Conservation (phyloP, 1,139 yeast species). For the Scheffersomyces quercinus region DNA sequence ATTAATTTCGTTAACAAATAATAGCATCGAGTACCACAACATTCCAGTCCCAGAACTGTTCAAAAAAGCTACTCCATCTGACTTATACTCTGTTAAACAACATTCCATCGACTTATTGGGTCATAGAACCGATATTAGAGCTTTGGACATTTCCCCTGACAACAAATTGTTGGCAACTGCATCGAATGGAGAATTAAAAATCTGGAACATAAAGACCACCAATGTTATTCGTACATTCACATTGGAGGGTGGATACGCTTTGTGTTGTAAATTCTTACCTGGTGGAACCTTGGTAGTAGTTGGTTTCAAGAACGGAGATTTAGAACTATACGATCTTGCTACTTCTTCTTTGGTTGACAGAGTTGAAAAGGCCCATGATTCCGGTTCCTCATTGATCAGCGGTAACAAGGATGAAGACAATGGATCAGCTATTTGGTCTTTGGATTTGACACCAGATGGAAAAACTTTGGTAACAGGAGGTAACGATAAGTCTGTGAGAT, state of each 20-base stretch:
- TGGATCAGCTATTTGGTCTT: slow-evolving; percentile 85
- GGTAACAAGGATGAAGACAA: slow-evolving; percentile 26
- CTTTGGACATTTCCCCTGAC: slow-evolving; percentile 81
- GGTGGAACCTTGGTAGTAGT: slow-evolving; percentile 86
- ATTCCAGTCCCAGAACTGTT: slow-evolving; percentile 51
- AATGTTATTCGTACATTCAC: slow-evolving; percentile 78
- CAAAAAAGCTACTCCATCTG: slow-evolving; percentile 46
- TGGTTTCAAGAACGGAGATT: slow-evolving; percentile 87
- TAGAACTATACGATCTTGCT: slow-evolving; percentile 85
- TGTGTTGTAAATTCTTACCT: slow-evolving; percentile 80
- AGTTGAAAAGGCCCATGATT: slow-evolving; percentile 64
- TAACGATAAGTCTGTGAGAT: slow-evolving; percentile 84
- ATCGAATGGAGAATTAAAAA: slow-evolving; percentile 82
- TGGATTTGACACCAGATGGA: slow-evolving; percentile 87
- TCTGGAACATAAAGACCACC: slow-evolving; percentile 79
- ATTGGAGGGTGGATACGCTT: slow-evolving; percentile 79
- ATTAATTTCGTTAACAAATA: slow-evolving; percentile 65
- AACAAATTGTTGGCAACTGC: slow-evolving; percentile 83
- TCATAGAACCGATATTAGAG: slow-evolving; percentile 85
- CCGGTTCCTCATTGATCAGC: slow-evolving; percentile 12
- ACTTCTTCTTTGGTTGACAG: slow-evolving; percentile 70
- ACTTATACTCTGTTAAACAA: slow-evolving; percentile 31
- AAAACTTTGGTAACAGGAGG: slow-evolving; percentile 87
- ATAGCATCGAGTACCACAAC: slow-evolving; percentile 70
- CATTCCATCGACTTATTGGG: slow-evolving; percentile 75